These are phyloP conservation scores for Lactarius hengduanensis DNA, from an alignment of 768 basidiomycete species.

Conservation along the genomic window DNA sequence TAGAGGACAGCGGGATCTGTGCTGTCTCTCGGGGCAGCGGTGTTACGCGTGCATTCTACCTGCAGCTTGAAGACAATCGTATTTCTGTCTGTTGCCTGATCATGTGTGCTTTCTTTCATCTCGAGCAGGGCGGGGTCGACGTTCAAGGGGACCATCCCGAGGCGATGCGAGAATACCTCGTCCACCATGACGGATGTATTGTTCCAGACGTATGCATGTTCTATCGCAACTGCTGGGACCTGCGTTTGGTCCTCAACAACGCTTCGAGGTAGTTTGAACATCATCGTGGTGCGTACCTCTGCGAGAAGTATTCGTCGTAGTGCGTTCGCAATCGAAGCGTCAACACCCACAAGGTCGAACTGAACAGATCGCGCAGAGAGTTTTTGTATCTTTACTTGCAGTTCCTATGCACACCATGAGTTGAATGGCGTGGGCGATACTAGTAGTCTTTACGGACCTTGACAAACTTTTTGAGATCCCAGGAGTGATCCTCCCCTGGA, in stretches of 20 bases:
- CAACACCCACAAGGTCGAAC: constrained; percentile 93
- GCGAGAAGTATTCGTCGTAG: constrained; percentile 90
- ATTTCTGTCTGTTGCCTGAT: constrained; percentile 80
- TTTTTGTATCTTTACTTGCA: constrained; percentile 71
- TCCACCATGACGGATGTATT: constrained; percentile 94
- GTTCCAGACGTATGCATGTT: constrained; percentile 89
- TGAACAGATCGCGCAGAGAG: constrained; percentile 84
- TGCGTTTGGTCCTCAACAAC: constrained; percentile 34
- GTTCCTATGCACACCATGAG: constrained; percentile 52
- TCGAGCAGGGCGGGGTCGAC: constrained; percentile 76
- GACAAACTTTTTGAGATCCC: constrained; percentile 74
- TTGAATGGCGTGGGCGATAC: constrained; percentile 22
- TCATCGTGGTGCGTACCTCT: constrained; percentile 57
- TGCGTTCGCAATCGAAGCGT: constrained; percentile 95
- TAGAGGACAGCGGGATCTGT: constrained; percentile 46
- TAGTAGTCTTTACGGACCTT: constrained; percentile 50
- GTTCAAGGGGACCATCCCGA: constrained; percentile 88
- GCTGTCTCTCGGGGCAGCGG: constrained; percentile 51
- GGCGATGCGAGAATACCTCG: constrained; percentile 88
- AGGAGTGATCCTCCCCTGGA: constrained; percentile 80
- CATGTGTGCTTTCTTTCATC: constrained; percentile 49
- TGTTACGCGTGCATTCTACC: constrained; percentile 62
- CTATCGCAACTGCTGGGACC: constrained; percentile 91
- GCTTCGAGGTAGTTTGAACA: not conserved
- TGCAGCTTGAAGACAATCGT: constrained; percentile 83